These are phyloP conservation scores for Trametes pubescens DNA, from an alignment of 1,284 basidiomycete genomes.

Conservation along the genomic window DNA sequence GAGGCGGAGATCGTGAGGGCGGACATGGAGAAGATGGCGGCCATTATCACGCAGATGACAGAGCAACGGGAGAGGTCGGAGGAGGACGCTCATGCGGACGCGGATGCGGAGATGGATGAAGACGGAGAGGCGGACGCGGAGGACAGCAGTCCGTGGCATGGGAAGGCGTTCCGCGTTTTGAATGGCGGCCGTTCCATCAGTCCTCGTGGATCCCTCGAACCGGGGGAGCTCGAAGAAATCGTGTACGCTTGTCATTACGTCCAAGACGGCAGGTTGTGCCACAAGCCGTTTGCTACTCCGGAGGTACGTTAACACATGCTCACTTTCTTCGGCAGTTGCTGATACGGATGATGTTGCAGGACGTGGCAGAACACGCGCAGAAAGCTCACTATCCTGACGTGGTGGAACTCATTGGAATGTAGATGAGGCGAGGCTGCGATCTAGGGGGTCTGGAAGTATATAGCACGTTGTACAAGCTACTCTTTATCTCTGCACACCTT, in stretches of 20 bases:
- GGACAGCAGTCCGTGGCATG: neutral
- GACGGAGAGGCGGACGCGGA: constrained; percentile 4
- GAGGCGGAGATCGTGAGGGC: constrained; percentile 24
- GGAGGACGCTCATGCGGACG: constrained; percentile 12
- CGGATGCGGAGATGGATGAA: constrained; percentile 6
- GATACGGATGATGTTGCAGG: constrained; percentile 8
- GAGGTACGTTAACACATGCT: constrained; percentile 14
- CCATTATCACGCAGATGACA: constrained; percentile 20
- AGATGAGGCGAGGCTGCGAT: neutral
- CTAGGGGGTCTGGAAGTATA: neutral
- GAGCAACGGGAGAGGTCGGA: neutral
- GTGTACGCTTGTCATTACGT: constrained; percentile 25
- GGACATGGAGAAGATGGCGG: constrained; percentile 25
- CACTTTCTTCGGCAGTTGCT: neutral
- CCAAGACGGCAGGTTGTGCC: constrained; percentile 14
- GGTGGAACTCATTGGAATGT: neutral
- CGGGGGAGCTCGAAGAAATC: neutral
- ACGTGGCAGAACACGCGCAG: constrained; percentile 20
- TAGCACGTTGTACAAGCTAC: constrained; percentile 16
- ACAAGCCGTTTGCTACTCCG: constrained; percentile 12
- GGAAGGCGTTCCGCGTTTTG: neutral
- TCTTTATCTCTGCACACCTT: constrained; percentile 14
- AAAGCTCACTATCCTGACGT: constrained; percentile 15
- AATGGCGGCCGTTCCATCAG: neutral
- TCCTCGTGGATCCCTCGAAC: neutral